A percentile compares a stretch with the other conserved stretches of the same genome.
Conservation (phyloP, 805 yeast genomes). For the Myxozyma sirexii region DNA sequence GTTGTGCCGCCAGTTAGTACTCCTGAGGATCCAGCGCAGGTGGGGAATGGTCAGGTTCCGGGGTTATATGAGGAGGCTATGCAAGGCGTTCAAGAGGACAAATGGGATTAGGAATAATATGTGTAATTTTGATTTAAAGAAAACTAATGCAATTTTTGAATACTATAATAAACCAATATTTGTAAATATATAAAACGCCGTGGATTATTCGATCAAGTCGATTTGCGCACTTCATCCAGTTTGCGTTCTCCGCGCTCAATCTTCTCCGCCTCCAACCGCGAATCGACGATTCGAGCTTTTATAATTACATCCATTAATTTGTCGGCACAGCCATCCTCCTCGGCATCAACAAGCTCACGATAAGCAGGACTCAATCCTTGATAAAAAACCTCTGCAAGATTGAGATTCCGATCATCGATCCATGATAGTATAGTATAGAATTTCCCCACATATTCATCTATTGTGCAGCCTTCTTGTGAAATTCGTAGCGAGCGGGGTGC, state of each 20-base stretch:
- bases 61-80: not conserved
- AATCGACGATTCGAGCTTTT: not conserved
- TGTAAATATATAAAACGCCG: no score
- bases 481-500: not conserved
- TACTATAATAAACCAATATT: no score
- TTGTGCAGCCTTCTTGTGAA: not conserved
- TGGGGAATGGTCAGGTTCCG: not conserved
- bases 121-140: no score
- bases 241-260: conserved; percentile 8
- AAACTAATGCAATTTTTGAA: not conserved
- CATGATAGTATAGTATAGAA: conserved; percentile 5
- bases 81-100: no score
- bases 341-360: not conserved
- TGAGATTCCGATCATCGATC: conserved; percentile 7
- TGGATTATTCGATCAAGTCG: no score
- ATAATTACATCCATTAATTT: not conserved
- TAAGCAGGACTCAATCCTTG: not conserved
- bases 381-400: conserved; percentile 4
- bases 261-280: conserved; percentile 1
- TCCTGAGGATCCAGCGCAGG: not conserved
- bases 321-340: not conserved
- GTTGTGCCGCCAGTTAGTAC: not conserved
- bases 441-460: conserved; percentile 5
- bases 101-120: no score
- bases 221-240: not conserved